Evolutionary conservation across 106 monocot genomes (phyloP), one percentile per base, ranked within the genome.

Genomic region (Alisma plantagoaquatica): DNA sequence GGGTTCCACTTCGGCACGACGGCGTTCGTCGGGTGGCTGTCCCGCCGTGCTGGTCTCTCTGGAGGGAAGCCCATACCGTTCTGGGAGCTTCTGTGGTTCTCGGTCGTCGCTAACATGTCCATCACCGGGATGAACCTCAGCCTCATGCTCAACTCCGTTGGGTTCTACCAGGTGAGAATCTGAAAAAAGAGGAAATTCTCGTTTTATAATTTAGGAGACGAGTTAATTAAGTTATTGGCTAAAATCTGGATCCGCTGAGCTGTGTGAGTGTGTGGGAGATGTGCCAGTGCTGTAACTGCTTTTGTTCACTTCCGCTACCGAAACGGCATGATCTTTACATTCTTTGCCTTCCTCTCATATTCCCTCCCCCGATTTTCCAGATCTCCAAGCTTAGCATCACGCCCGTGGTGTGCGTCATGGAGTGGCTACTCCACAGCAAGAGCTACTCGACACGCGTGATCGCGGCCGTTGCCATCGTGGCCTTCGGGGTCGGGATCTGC

Each of bases 121-220:
- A 93, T 93, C 22, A 83, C 92, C 7, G 87, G 76, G 45, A 93
- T 93, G 92, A 93, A 93, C 63, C 66, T 93, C n/a, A 87, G 87
- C 31, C 83, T 93, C 14, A 93, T 93, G 92, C 71, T 93, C 33
- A 93, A 93, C 50, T 83, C 92, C 4, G 92, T 93, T 22, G 92
- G 92, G 10, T 93, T 93, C 54, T 93, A 93, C 66, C 92, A 93
- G 92, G 92, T 93, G 46, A n/a, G n/a, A n/a, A n/a, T n/a, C n/a
- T n/a, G n/a, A n/a, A n/a, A n/a, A n/a, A n/a, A n/a, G n/a, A n/a
- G n/a, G n/a, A n/a, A n/a, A n/a, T n/a, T n/a, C n/a, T n/a, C n/a
- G n/a, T n/a, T n/a, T n/a, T n/a, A n/a, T n/a, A n/a, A n/a, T n/a
- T n/a, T n/a, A n/a, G n/a, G n/a, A n/a, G n/a, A n/a, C n/a, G n/a